These are phyloP conservation scores for Massariosphaeria phaeospora DNA, from an alignment of 495 filamentous ascomycete species.

Conservation along the genomic window DNA sequence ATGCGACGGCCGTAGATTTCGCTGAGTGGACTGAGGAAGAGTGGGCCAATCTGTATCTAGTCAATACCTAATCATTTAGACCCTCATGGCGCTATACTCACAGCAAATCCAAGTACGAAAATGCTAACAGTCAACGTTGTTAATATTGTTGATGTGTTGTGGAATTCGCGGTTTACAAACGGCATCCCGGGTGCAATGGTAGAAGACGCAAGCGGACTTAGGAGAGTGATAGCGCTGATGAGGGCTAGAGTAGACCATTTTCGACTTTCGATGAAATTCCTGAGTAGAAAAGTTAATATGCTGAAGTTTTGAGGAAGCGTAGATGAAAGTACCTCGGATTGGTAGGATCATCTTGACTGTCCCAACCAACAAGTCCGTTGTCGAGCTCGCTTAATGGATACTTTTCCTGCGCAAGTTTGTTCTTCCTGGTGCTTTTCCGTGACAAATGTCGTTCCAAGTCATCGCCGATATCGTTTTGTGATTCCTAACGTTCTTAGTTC, in stretches of 20 bases:
- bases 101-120: conserved; percentile 56
- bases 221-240: conserved; percentile 39
- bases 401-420: conserved; percentile 9
- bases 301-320: neutral
- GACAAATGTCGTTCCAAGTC: conserved; percentile 26
- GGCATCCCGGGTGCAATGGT: conserved; percentile 30
- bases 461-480: conserved; percentile 10
- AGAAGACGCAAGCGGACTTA: conserved; percentile 29
- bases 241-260: conserved; percentile 47
- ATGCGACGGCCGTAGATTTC: conserved; percentile 66
- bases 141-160: conserved; percentile 42
- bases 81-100: too few relatives aligned
- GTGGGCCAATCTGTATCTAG: too few relatives aligned
- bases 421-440: conserved; percentile 21
- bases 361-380: conserved; percentile 28
- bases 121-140: conserved; percentile 52
- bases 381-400: conserved; percentile 27
- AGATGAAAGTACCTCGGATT: conserved; percentile 24
- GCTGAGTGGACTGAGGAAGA: conserved; percentile 65
- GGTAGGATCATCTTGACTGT: conserved; percentile 21
- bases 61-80: too few relatives aligned
- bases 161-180: conserved; percentile 19
- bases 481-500: neutral
- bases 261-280: conserved; percentile 43
- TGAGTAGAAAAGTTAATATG: conserved; percentile 2